Base-by-base conservation (phyloP, 2,329 filamentous ascomycete species). In the Pezicula neosporulosa region DNA sequence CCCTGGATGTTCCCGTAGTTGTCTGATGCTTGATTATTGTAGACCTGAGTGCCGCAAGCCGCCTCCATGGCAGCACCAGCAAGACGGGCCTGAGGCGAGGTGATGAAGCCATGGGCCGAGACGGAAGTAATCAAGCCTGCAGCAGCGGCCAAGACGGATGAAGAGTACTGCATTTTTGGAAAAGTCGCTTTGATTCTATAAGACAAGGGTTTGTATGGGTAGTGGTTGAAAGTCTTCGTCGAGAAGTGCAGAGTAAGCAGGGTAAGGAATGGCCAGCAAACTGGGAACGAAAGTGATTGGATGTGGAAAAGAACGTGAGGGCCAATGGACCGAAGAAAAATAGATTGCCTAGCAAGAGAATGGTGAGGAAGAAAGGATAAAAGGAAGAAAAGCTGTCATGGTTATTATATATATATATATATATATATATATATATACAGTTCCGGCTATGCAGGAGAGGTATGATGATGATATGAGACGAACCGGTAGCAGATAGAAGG, bases 51-150 rank as follows among this genome's bases (percentile, higher is more conserved):
- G 6, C 76, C 76, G 48, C 76, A 78, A 4, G 71, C 70, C 5
- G 68, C 62, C 43, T 66, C 66, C 71, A 70, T 77, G 50, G 73
- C 73, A 2, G 67, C 50, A 6, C 75, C 75, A 15, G 72, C 66
- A 27, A 63, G 48, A 35, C 76, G 74, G n/a, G 73, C 62, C 0
- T 65, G 43, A 4, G 76, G 76, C 4, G 61, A 67, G 38, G 63
- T 66, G 47, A 80, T 71, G 53, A 74, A 74, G 35, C 77, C 77
- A 54, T 81, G 77, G 44, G 70, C 75, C 27, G 73, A 69, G 47
- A 72, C 74, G 50, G 72, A 59, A 55, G 70, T 68, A 47, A 71
- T 71, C 16, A 62, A 49, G 48, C 52, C 47, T 9, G 54, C 53
- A 33, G 57, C 53, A 35, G 54, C 43, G 41, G 56, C 50, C 38